Base-by-base conservation (phyloP, 805 yeast species). In the Komagataella ulmi region DNA sequence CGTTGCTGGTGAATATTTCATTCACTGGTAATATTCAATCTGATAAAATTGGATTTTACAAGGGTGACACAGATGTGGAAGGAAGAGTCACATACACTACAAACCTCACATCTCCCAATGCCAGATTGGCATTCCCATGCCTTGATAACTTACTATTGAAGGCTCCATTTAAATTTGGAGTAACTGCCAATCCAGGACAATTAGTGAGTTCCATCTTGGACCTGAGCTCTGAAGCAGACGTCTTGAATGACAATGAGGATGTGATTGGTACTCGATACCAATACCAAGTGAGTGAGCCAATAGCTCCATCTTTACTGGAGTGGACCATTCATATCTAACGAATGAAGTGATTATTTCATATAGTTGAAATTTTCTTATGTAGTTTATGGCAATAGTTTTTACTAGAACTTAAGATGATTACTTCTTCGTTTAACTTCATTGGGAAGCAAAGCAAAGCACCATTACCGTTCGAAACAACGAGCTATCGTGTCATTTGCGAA, bases 101-200 rank as follows among this genome's bases (percentile, higher is more conserved):
- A 12, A 82, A 78, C 57, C 76, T 77, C 52, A 82, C 78, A 61
- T 77, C 82, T 19, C 74, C 80, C 3, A 81, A 76, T 58, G 81
- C 81, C 18, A 66, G 83, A 58, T 68, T 78, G 51, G 78, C 80
- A 7, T 77, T 77, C 59, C 83, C 83, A 6, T 77, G 80, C 59
- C 62, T 75, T 51, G 83, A 78, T 30, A 30, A 14, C 40, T 3
- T 30, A 30, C 8, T 30, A 2, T 4, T 30, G 40, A 14, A 30
- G 14, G 40, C 40, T 30, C 40, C 40, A 30, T 30, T 30, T 12
- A 30, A 30, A n/a, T 30, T 30, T 4, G 40, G 40, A 10, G 40
- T 30, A 14, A 30, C 40, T 8, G 40, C 40, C 14, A 10, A 8
- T 30, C 40, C 40, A 30, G 40, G 40, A 30, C 40, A 30, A 30